Evolutionary conservation across 345 rosid genomes (phyloP).

Genomic region (Aegle marmelos): DNA sequence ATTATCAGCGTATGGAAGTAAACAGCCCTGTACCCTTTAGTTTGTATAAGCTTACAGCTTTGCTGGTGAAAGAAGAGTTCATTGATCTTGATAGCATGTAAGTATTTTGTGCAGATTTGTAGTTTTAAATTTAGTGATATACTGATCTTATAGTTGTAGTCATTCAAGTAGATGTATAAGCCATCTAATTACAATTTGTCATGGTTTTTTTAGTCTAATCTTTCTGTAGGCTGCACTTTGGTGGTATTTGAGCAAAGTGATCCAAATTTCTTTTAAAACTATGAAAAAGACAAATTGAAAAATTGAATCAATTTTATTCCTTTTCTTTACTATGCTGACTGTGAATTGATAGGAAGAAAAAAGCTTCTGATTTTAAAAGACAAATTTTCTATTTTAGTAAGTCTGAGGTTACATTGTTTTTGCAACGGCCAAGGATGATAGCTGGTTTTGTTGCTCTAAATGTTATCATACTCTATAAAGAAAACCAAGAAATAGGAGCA

Average conservation of each 20-base stretch:
- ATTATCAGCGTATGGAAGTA: conserved; percentile 88
- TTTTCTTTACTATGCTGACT: background rate
- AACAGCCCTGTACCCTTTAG: conserved; percentile 76
- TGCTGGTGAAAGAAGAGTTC: conserved; percentile 86
- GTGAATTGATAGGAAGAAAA: background rate
- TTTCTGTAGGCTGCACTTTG: background rate
- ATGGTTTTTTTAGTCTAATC: background rate
- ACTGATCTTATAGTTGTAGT: background rate
- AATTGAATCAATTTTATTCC: background rate
- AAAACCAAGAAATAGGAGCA: background rate
- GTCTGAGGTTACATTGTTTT: background rate
- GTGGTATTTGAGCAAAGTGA: background rate
- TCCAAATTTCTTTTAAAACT: background rate
- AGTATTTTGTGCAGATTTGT: conserved; percentile 29
- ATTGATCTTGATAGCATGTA: conserved; percentile 95
- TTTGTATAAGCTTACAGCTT: conserved; percentile 88
- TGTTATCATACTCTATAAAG: background rate
- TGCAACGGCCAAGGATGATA: background rate
- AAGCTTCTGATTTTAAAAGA: background rate
- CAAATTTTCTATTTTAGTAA: background rate
- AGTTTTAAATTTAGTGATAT: background rate
- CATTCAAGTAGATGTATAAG: background rate
- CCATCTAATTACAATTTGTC: background rate
- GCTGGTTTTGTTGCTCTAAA: background rate
- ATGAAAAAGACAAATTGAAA: background rate